Conservation (phyloP, 78 protist genomes). For the Dictyostelium capitatum region DNA sequence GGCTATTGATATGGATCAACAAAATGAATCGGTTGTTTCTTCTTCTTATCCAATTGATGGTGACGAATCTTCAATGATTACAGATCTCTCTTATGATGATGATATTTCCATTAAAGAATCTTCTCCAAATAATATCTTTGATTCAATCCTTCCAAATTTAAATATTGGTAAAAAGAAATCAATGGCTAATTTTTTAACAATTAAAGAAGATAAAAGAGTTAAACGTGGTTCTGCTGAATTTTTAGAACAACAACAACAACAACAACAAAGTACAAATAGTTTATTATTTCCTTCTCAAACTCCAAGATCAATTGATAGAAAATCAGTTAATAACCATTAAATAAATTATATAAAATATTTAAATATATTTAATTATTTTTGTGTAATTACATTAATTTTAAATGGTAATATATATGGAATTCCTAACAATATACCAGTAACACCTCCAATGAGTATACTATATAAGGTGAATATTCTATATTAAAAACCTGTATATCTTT, state of each 20-base stretch:
- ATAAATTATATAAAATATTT: not conserved
- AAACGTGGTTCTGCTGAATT: slow-evolving; percentile 29
- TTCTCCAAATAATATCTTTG: not conserved
- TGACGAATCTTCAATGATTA: slow-evolving; percentile 43
- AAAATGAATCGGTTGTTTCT: not conserved
- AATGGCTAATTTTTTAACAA: slow-evolving; percentile 23
- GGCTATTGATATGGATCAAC: not conserved
- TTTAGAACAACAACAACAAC: not conserved
- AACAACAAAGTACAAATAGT: not conserved
- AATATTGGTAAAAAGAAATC: not conserved
- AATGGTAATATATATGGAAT: too few relatives aligned
- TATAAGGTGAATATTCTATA: too few relatives aligned
- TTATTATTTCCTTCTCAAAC: not conserved
- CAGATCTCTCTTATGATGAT: slow-evolving; percentile 58
- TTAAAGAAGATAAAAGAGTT: slow-evolving; percentile 26
- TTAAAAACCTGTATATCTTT: too few relatives aligned
- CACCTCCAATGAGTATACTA: too few relatives aligned
- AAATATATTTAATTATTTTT: too few relatives aligned
- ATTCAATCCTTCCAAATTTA: not conserved
- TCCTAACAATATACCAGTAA: too few relatives aligned
- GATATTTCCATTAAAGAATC: slow-evolving; percentile 16
- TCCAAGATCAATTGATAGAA: slow-evolving; percentile 14
- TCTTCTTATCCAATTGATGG: not conserved
- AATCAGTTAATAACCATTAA: not conserved
- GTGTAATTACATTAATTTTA: too few relatives aligned